A percentile compares a stretch with the other conserved stretches of the same genome.
Evolutionary conservation across 306 rosid species (phyloP).

Genomic region (Alnus glutinosa): DNA sequence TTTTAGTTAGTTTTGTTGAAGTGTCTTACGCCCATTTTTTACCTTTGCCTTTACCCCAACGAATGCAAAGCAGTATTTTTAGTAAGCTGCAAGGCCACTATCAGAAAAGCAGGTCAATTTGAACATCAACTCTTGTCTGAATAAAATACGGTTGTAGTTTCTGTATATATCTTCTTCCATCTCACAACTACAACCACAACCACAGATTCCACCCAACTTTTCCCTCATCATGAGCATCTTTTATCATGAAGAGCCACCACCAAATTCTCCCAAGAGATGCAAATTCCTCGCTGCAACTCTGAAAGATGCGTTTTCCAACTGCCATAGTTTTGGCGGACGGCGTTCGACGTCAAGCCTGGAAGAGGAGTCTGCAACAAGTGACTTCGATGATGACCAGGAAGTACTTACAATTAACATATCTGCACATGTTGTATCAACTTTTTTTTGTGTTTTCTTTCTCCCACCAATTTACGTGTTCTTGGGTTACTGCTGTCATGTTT

Average conservation of each 20-base stretch:
- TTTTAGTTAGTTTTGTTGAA: constrained; percentile 31
- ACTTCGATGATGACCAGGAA: constrained; percentile 71
- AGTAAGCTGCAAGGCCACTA: constrained; percentile 69
- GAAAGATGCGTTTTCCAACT: constrained; percentile 59
- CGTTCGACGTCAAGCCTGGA: constrained; percentile 46
- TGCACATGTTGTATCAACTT: not conserved
- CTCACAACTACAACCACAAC: constrained; percentile 26
- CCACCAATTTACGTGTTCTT: not conserved
- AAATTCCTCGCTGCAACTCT: constrained; percentile 50
- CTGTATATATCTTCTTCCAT: constrained; percentile 27
- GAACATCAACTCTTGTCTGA: constrained; percentile 33
- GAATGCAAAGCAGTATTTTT: constrained; percentile 46
- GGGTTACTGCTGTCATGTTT: not conserved
- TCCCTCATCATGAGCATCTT: constrained; percentile 56
- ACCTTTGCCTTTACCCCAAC: constrained; percentile 82
- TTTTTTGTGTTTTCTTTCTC: not conserved
- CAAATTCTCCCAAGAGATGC: constrained; percentile 55
- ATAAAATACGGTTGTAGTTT: not conserved
- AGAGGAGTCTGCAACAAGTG: constrained; percentile 50
- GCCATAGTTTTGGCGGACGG: constrained; percentile 42
- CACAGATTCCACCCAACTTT: constrained; percentile 14
- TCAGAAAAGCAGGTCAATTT: constrained; percentile 47
- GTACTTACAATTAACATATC: constrained; percentile 30
- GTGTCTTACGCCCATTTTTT: constrained; percentile 33
- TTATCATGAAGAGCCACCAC: constrained; percentile 65